phyloP scores from a whole-genome alignment of 306 rosid genomes.

The Crotalaria pallida region DNA sequence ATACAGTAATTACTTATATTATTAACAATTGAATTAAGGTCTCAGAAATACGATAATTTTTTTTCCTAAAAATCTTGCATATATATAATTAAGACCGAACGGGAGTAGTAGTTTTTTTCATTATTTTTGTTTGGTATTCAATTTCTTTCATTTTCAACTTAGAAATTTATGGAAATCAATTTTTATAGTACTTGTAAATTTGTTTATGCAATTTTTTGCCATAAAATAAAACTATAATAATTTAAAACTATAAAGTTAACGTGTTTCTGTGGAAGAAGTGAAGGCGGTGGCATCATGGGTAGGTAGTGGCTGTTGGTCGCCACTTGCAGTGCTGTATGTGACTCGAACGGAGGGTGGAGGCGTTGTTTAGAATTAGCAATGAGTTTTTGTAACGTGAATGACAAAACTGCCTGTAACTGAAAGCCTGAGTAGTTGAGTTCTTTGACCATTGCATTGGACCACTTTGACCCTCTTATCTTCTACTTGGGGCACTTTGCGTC shows the following conservation, averaged over 20 bases:
- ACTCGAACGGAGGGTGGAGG: constrained; percentile 32
- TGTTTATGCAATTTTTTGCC: neutral
- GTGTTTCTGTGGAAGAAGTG: neutral
- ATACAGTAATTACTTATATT: too few relatives aligned
- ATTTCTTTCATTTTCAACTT: too few relatives aligned
- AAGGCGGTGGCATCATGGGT: neutral
- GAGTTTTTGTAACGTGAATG: constrained; percentile 23
- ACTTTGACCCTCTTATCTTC: constrained; percentile 33
- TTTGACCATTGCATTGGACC: constrained; percentile 55
- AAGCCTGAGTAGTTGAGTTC: constrained; percentile 12
- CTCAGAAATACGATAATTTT: too few relatives aligned
- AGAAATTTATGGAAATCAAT: too few relatives aligned
- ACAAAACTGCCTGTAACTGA: constrained; percentile 29
- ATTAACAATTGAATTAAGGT: too few relatives aligned
- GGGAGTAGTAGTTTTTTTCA: too few relatives aligned
- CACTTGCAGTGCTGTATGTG: constrained; percentile 12
- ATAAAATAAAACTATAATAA: too few relatives aligned
- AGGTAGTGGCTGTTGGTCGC: neutral
- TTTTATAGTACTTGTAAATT: too few relatives aligned
- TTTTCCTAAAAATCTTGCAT: too few relatives aligned
- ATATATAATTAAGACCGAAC: too few relatives aligned
- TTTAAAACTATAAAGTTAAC: neutral
- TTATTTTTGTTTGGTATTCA: too few relatives aligned
- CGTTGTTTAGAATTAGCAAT: constrained; percentile 27
- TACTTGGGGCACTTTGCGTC: constrained; percentile 20